Conservation (phyloP, 176 grass and related monocot genomes). For the Microstegium vimineum region DNA sequence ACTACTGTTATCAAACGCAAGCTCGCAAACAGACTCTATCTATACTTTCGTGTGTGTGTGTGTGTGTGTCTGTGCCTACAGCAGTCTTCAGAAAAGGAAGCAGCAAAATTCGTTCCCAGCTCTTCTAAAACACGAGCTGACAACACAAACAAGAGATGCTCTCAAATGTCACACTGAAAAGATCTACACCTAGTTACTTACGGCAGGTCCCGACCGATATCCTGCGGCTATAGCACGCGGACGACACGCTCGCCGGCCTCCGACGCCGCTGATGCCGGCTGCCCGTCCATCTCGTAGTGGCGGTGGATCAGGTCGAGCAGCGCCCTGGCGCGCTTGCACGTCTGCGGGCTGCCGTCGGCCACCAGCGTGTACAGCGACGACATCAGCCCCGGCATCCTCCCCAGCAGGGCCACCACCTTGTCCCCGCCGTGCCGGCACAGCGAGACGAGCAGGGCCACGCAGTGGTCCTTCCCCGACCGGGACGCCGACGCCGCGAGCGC, state of each 20-base stretch:
- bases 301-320: slow-evolving; percentile 69
- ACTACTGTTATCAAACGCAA: background rate
- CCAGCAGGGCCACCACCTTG: slow-evolving; percentile 49
- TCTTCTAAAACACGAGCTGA: slow-evolving; percentile 82
- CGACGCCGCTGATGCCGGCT: background rate
- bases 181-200: slow-evolving; percentile 21
- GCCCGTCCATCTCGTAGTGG: slow-evolving; percentile 29
- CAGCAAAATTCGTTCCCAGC: slow-evolving; percentile 35
- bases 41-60: background rate
- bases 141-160: slow-evolving; percentile 23
- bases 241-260: slow-evolving; percentile 33
- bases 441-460: slow-evolving; percentile 43
- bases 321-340: slow-evolving; percentile 55
- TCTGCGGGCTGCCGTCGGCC: slow-evolving; percentile 47
- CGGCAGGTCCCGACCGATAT: background rate
- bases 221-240: slow-evolving; percentile 38
- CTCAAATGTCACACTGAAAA: background rate
- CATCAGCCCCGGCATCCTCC: slow-evolving; percentile 53
- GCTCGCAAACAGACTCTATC: background rate
- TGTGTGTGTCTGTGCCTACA: background rate
- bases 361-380: slow-evolving; percentile 51
- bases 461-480: slow-evolving; percentile 59
- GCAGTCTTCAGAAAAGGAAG: background rate
- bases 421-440: slow-evolving; percentile 63
- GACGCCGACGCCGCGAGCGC: slow-evolving; percentile 36